Conservation (phyloP, 2,329 filamentous ascomycete species). For the Pyrenophora tritici-repentis region DNA sequence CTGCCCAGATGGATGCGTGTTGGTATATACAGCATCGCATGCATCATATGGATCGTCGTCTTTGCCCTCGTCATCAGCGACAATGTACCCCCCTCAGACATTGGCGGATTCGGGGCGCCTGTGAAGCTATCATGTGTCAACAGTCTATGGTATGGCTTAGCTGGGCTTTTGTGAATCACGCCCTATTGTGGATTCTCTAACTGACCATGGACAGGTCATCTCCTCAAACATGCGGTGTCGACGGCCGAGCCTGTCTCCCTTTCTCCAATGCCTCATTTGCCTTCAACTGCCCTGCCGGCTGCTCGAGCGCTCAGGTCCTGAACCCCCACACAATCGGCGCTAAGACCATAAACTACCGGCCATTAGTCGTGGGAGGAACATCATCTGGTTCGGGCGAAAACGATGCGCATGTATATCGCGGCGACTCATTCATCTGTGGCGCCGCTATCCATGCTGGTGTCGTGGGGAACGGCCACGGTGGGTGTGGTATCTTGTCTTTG, state of each 20-base stretch:
- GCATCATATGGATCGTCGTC: slow-evolving; percentile 68
- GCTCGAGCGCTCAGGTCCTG: slow-evolving; percentile 53
- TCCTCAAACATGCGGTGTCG: slow-evolving; percentile 53
- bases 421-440: slow-evolving; percentile 47
- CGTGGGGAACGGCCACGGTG: slow-evolving; percentile 34
- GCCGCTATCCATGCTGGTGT: slow-evolving; percentile 45
- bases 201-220: slow-evolving; percentile 30
- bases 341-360: slow-evolving; percentile 66
- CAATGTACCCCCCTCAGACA: slow-evolving; percentile 61
- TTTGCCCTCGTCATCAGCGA: slow-evolving; percentile 71
- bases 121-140: slow-evolving; percentile 67
- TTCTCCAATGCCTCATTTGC: slow-evolving; percentile 58
- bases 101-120: slow-evolving; percentile 72
- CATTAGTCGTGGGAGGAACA: slow-evolving; percentile 70
- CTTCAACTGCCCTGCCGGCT: slow-evolving; percentile 63
- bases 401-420: slow-evolving; percentile 35
- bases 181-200: slow-evolving; percentile 3
- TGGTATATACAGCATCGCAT: slow-evolving; percentile 61
- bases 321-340: slow-evolving; percentile 59
- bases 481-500: slow-evolving; percentile 41
- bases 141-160: slow-evolving; percentile 64
- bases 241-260: slow-evolving; percentile 61
- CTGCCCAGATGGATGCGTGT: slow-evolving; percentile 62
- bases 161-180: too few relatives aligned
- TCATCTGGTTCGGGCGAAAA: background rate